Evolutionary conservation across 1,284 basidiomycete species (phyloP).

Genomic region (Tremellales sp.): DNA sequence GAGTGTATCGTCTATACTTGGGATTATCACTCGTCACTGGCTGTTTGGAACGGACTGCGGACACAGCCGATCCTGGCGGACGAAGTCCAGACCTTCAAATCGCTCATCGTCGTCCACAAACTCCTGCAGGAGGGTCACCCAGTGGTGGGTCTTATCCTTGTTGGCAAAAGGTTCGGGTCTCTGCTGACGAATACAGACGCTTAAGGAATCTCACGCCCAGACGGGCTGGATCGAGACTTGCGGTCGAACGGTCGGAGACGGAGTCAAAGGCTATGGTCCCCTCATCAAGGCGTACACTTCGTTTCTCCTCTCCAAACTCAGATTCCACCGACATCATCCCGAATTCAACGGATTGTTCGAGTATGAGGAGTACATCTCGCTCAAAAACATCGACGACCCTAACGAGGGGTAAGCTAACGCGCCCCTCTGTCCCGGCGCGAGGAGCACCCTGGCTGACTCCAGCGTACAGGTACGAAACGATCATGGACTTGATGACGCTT

Average conservation of each 20-base stretch:
- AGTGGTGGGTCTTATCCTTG: conserved; percentile 56
- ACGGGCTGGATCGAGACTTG: conserved; percentile 96
- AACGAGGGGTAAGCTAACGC: conserved; percentile 84
- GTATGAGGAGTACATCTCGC: conserved; percentile 92
- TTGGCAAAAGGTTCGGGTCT: background rate
- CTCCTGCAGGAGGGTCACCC: conserved; percentile 93
- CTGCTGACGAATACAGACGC: conserved; percentile 57
- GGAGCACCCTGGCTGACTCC: background rate
- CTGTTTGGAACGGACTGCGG: conserved; percentile 90
- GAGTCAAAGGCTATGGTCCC: conserved; percentile 76
- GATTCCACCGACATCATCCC: conserved; percentile 86
- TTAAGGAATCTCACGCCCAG: conserved; percentile 94
- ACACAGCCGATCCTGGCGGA: conserved; percentile 92
- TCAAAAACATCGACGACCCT: conserved; percentile 94
- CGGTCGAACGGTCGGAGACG: conserved; percentile 78
- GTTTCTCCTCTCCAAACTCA: conserved; percentile 87
- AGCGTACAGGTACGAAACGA: conserved; percentile 77
- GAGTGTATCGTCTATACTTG: conserved; percentile 97
- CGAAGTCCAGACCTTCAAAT: conserved; percentile 95
- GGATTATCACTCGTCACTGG: conserved; percentile 96
- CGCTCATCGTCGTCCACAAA: conserved; percentile 91
- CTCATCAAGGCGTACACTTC: conserved; percentile 91
- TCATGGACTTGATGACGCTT: conserved; percentile 87
- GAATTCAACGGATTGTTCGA: conserved; percentile 97
- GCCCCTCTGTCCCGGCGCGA: background rate